Conservation (phyloP, 208 protist species). For the Crithidia bombi region DNA sequence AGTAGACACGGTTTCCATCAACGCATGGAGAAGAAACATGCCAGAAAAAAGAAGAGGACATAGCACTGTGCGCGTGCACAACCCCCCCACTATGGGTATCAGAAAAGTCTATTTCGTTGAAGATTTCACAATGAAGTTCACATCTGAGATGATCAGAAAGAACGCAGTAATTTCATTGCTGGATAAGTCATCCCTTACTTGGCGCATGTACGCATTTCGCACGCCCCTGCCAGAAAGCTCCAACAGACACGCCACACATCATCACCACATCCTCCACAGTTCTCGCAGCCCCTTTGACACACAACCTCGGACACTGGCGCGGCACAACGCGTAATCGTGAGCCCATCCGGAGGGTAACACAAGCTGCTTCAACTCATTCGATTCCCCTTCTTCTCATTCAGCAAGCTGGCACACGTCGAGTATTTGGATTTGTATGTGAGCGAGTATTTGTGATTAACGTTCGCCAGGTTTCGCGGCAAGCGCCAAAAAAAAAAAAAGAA, state of each 20-base stretch:
- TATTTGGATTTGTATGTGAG: no score
- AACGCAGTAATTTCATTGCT: slow-evolving; percentile 38
- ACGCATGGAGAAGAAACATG: no score
- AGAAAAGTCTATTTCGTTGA: slow-evolving; percentile 27
- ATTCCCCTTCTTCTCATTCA: no score
- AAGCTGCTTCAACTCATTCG: slow-evolving; percentile 63
- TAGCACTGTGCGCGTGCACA: no score
- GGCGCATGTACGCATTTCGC: not conserved
- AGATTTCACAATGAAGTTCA: slow-evolving; percentile 24
- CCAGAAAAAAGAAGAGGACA: no score
- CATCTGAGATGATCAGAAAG: slow-evolving; percentile 30
- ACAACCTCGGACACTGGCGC: slow-evolving; percentile 48
- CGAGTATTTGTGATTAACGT: no score
- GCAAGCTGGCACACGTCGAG: no score
- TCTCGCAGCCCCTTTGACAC: slow-evolving; percentile 79
- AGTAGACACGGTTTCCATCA: no score
- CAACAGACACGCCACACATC: slow-evolving; percentile 13
- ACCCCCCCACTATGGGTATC: not conserved
- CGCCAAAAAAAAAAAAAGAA: no score
- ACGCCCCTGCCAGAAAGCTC: not conserved
- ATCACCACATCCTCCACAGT: not conserved
- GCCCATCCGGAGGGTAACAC: slow-evolving; percentile 73
- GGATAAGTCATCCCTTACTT: slow-evolving; percentile 29
- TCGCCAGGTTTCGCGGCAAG: no score
- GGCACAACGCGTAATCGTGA: slow-evolving; percentile 5